Evolutionary conservation across 805 yeast species (phyloP), one percentile per base, ranked within the genome.

Genomic region (Millerozyma miso): DNA sequence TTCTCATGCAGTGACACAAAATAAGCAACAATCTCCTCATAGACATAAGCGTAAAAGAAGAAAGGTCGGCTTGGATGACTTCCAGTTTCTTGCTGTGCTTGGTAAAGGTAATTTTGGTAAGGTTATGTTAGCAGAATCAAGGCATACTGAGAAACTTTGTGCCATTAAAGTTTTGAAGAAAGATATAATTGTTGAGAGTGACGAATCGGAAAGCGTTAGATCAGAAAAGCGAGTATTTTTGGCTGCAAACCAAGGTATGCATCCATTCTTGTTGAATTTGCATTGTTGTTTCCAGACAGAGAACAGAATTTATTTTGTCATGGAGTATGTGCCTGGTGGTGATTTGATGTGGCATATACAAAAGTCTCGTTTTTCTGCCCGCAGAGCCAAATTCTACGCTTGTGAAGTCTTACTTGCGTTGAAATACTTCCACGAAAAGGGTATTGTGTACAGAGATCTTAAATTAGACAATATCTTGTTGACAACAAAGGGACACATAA

Each of bases 271-370:
- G 59, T 76, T 93, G 53, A 89, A 89, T 55, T 71, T 93, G 48
- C 91, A 83, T 60, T 93, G 97, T 58, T 90, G 97, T 56, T 93
- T 93, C 77, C 99, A 93, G 67, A 93, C 99, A 0, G 99, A 93
- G 53, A 93, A 95, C 60, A 80, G 99, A 59, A 86, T 93, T 34
- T 93, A 93, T 63, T 93, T 93, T 68, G 99, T 95, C 13, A 93
- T 93, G 99, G 98, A 93, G 63, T 93, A 89, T 59, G 84, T 93
- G 40, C 83, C 95, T 16, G 99, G 99, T 45, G 99, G 99, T 63
- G 99, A 93, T 69, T 76, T 93, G 58, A 93, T 93, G 99, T 90
- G 97, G 95, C 99, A 93, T 62, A 95, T 93, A 55, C 99, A 93
- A 65, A 88, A 88, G 57, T 85, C 86, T 46, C 77, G 91, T 55